Base-by-base conservation (phyloP, 768 basidiomycete species). In the Mycena filopes region DNA sequence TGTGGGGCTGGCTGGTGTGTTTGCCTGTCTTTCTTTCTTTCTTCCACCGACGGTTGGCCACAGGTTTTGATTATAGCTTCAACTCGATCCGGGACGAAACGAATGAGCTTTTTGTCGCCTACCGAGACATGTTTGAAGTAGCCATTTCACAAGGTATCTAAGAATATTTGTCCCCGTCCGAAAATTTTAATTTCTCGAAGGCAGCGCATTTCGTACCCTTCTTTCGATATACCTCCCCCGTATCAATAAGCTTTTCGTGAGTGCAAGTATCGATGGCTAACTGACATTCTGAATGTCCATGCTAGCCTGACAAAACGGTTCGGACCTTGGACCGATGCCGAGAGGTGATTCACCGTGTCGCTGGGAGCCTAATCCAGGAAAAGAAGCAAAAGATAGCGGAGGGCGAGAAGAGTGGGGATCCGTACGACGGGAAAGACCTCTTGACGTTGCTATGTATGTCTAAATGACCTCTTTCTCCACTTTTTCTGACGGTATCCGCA, bases 51-150 rank as follows among this genome's bases (percentile, higher is more conserved):
- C 40, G 29, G 16, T 29, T 40, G 10, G 53, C 13, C 48, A 8
- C 54, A 94, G 93, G 91, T 2, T 97, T 96, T 72, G 92, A 89
- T 67, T 96, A 96, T 71, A 82, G 90, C 60, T 95, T 98, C 80
- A 88, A 92, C 65, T 89, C 95, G 1, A 90, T 97, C 38, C 84
- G 91, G 48, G 84, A 93, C 47, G 90, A 93, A 72, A 82, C 90
- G 1, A 93, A 95, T 64, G 89, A 91, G 69, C 82, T 95, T 10
- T 91, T 94, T 68, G 75, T 77, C 31, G 93, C 94, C 0, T 93
- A 94, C 75, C 92, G 89, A 71, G 92, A 95, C 59, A 93, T 96
- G 89, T 95, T 95, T 62, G 90, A 87, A 68, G 82, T 88, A 6
- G 89, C 87, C 20, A 76, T 95, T 20, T 87, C 89, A 0, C 89